Base-by-base conservation (phyloP, 192 early-diverging fungal species). In the Backusella luteola region DNA sequence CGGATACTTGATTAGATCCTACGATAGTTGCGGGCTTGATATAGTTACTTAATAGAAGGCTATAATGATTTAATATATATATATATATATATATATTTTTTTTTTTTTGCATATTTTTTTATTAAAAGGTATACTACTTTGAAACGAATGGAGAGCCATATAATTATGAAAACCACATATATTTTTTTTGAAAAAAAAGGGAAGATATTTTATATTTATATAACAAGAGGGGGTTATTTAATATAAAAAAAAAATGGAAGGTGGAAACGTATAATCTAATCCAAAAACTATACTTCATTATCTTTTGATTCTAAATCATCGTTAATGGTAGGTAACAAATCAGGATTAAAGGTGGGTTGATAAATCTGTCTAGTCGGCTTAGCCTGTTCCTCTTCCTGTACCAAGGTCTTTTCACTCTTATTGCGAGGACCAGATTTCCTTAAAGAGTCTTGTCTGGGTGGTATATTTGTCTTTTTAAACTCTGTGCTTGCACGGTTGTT, bases 371-470 rank as follows among this genome's bases (percentile, higher is more conserved):
- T 49, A 2, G 42, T 3, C 1, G 46, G 46, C 6, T 21, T 49
- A 49, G 46, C 11, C 7, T 63, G 23, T 59, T 26, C 8, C n/a
- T 29, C 23, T 63, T 63, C 56, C 4, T 63, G 56, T 63, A 63
- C 56, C 56, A 63, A 63, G 1, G 23, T 63, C 26, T 63, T 63
- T 63, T 63, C 56, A 32, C 15, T 68, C 29, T 68, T 68, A 17
- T 34, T 34, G 4, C 67, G 29, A 6, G 35, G 11, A n/a, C 29
- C 15, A 32, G 63, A 19, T 46, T 71, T 71, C 39, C 29, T 71
- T 19, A 71, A 32, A 6, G 70, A 71, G 34, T 71, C 70, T 49
- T 71, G 70, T 71, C 70, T 71, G 29, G 70, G 70, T 71, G 70
- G 70, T 71, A 44, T 44, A 49, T 69, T 39, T 19, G 68, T 5